A percentile compares a stretch with the other conserved stretches of the same genome.
Conservation (phyloP, 108 stramenopile genomes). For the Aurantiochytrium sp. region DNA sequence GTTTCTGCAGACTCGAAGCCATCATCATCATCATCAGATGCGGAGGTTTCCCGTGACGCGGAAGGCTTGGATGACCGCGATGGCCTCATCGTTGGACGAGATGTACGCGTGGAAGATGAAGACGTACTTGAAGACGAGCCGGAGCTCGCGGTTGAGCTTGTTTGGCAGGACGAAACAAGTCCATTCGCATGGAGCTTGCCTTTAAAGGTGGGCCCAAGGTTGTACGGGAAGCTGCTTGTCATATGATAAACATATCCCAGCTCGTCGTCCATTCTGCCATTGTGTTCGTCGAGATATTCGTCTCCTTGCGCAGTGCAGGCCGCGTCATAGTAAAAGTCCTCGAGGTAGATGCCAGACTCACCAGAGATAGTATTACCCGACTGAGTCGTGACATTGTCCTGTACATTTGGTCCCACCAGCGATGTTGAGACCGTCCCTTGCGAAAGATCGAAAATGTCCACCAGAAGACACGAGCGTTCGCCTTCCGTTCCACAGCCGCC, state of each 20-base stretch:
- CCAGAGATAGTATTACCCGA: neutral
- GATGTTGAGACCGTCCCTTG: neutral
- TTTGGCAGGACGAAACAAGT: neutral
- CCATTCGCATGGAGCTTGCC: neutral
- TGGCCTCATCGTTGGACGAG: too few relatives aligned
- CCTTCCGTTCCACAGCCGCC: neutral
- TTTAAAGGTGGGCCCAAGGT: neutral
- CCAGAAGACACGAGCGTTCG: neutral
- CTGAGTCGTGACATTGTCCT: neutral
- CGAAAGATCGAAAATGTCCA: neutral
- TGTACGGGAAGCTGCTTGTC: neutral
- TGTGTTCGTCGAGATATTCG: neutral
- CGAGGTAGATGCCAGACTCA: neutral
- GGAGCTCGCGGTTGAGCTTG: neutral
- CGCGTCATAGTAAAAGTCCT: neutral
- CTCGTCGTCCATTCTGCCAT: neutral
- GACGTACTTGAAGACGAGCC: neutral
- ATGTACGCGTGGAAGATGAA: neutral
- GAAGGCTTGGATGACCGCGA: too few relatives aligned
- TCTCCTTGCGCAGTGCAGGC: neutral
- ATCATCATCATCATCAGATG: too few relatives aligned
- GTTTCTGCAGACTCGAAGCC: too few relatives aligned
- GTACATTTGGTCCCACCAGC: neutral
- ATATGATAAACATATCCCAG: neutral
- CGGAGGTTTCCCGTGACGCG: too few relatives aligned